Evolutionary conservation across 2,329 filamentous ascomycete species (phyloP).

Genomic region (Onygena corvina): DNA sequence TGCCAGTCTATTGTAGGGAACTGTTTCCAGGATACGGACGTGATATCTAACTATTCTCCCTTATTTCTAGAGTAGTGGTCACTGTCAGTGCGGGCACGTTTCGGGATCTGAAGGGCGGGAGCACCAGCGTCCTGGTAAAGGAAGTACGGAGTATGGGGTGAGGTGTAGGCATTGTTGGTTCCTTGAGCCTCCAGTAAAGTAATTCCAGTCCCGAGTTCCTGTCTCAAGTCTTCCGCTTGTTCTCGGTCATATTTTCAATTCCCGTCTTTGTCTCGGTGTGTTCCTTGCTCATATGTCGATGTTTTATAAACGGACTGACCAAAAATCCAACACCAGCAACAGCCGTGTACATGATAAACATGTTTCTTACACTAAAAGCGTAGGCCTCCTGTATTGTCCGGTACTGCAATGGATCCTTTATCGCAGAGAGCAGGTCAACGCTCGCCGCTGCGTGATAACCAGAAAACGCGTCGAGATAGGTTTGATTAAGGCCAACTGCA

Average conservation of each 20-base stretch:
- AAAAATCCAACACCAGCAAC: slow-evolving; percentile 23
- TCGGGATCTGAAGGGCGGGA: too few species aligned
- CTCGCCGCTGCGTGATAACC: slow-evolving; percentile 38
- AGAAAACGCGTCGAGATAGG: slow-evolving; percentile 20
- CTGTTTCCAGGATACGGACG: too few species aligned
- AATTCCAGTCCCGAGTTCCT: slow-evolving; percentile 9
- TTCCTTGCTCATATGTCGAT: slow-evolving; percentile 2
- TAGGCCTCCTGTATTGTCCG: slow-evolving; percentile 36
- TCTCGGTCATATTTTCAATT: not conserved
- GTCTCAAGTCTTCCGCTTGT: not conserved
- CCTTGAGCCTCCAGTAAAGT: too few species aligned
- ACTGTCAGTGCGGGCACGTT: too few species aligned
- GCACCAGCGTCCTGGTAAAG: too few species aligned
- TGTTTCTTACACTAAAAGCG: slow-evolving; percentile 38
- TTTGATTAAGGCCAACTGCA: not conserved
- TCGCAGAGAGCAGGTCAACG: slow-evolving; percentile 32
- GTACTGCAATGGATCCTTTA: slow-evolving; percentile 30
- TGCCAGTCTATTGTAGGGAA: too few species aligned
- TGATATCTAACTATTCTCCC: too few species aligned
- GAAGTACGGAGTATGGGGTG: too few species aligned
- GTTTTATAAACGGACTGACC: not conserved
- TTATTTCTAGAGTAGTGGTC: too few species aligned
- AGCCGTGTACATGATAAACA: slow-evolving; percentile 40
- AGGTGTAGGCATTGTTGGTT: too few species aligned
- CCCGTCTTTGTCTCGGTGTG: slow-evolving; percentile 6